These are phyloP conservation scores for Leccinum boreale DNA, from an alignment of 768 basidiomycete genomes.

Conservation along the genomic window DNA sequence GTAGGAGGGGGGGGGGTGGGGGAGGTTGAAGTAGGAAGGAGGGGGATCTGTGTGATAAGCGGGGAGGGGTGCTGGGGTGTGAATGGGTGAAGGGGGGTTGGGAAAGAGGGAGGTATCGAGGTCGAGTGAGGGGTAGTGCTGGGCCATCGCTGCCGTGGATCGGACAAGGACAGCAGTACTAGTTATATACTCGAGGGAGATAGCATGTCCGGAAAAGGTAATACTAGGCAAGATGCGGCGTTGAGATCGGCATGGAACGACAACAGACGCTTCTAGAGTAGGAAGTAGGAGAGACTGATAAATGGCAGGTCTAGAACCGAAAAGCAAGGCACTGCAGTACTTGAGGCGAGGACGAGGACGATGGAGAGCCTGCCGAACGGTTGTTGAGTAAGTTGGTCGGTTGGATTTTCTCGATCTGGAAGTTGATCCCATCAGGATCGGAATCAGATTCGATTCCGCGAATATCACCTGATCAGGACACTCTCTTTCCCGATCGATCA, in stretches of 20 bases:
- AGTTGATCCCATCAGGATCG: slow-evolving; percentile 25
- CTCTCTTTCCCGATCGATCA: not conserved
- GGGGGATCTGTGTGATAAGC: slow-evolving; percentile 11
- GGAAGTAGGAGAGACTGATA: not conserved
- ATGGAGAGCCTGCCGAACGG: not conserved
- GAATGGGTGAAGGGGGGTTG: not conserved
- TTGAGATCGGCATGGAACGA: slow-evolving; percentile 18
- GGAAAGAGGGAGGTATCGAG: slow-evolving; percentile 7
- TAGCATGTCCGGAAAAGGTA: slow-evolving; percentile 14
- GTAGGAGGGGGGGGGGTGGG: no score
- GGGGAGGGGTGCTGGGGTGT: not conserved
- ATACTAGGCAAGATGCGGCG: not conserved
- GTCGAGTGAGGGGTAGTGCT: slow-evolving; percentile 13
- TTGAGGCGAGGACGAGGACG: not conserved
- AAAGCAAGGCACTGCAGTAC: not conserved
- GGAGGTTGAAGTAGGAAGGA: slow-evolving; percentile 12
- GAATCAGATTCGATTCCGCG: slow-evolving; percentile 25
- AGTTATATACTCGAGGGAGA: slow-evolving; percentile 17
- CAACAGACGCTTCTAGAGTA: slow-evolving; percentile 2
- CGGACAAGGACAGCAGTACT: not conserved
- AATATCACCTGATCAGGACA: slow-evolving; percentile 2
- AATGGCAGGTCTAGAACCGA: not conserved
- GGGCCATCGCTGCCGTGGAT: slow-evolving; percentile 17
- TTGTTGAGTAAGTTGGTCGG: not conserved
- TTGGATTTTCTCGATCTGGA: slow-evolving; percentile 9